Evolutionary conservation across 371 early-diverging fungal species (phyloP).

Genomic region (Lichtheimia corymbifera): DNA sequence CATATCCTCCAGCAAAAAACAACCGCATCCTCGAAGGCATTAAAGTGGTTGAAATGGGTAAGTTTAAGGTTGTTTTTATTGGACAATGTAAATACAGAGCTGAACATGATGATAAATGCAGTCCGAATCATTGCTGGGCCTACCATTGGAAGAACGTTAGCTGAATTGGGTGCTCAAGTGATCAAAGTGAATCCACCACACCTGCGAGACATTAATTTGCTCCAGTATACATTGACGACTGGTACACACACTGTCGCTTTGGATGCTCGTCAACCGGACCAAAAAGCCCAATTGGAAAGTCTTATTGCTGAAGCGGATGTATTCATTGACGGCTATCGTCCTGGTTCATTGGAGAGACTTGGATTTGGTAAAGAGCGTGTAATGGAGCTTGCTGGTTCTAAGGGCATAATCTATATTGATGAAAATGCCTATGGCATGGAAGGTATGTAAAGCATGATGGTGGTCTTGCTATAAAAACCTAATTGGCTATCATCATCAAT

Average conservation of each 20-base stretch:
- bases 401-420: slow-evolving; percentile 8
- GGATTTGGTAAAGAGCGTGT: slow-evolving; percentile 17
- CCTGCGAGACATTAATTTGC: slow-evolving; percentile 12
- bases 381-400: slow-evolving; percentile 3
- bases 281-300: slow-evolving; percentile 8
- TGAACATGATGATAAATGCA: background rate
- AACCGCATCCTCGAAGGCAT: slow-evolving; percentile 12
- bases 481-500: background rate
- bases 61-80: background rate
- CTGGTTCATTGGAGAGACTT: slow-evolving; percentile 16
- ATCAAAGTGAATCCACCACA: slow-evolving; percentile 20
- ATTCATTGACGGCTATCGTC: slow-evolving; percentile 19
- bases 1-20: slow-evolving; percentile 1
- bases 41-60: slow-evolving; percentile 16
- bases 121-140: slow-evolving; percentile 13
- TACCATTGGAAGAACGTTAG: slow-evolving; percentile 16
- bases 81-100: background rate
- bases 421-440: slow-evolving; percentile 10
- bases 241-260: slow-evolving; percentile 14
- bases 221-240: slow-evolving; percentile 15
- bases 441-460: background rate
- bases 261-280: slow-evolving; percentile 14
- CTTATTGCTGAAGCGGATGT: slow-evolving; percentile 22
- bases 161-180: slow-evolving; percentile 21
- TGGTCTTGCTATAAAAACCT: background rate